Base-by-base conservation (phyloP, 2,329 filamentous ascomycete genomes). In the Aureobasidium namibiae region DNA sequence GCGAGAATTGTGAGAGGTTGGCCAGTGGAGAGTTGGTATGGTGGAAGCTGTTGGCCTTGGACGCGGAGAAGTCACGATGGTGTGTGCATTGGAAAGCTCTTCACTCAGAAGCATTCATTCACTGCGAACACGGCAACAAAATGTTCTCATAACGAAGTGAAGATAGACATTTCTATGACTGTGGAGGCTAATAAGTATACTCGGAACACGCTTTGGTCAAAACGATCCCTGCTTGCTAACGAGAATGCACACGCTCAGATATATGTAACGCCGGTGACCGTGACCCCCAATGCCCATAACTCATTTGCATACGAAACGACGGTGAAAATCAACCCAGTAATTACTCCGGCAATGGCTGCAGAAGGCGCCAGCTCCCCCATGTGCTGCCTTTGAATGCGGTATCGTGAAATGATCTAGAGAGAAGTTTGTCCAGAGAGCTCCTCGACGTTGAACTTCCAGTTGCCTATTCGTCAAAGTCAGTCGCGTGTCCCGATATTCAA, bases 361-460 rank as follows among this genome's bases (percentile, higher is more conserved):
- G n/a, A 48, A 48, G 45, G 39, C 39, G 18, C 52, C 39, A 26
- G 29, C 5, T n/a, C 23, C 26, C 42, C 54, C 16, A 48, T 48
- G 34, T 57, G 33, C 16, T 39, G 21, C 33, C 54, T 57, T 14
- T 42, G 23, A 21, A 57, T 57, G 54, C 54, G 21, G 33, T 57
- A 31, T 48, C 54, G 42, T 57, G 11, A 39, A 48, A 48, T 8
- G 18, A 13, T 31, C 48, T 48, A 16, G 33, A 48, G 23, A 48
- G 13, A 39, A 34, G 33, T 11, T 21, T 52, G 29, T 18, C 23
- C n/a, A 16, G 54, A 46, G n/a, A 57, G 33, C 16, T 57, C 54
- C n/a, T 57, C 54, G 23, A 57, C 54, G 50, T 68, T 71, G 64
- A 72, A 72, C 42, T 70, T 60, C 70, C 70, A 72, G 45, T 65